Evolutionary conservation across 2,329 filamentous ascomycete species (phyloP).

Genomic region (Trichocomaceae sp.): DNA sequence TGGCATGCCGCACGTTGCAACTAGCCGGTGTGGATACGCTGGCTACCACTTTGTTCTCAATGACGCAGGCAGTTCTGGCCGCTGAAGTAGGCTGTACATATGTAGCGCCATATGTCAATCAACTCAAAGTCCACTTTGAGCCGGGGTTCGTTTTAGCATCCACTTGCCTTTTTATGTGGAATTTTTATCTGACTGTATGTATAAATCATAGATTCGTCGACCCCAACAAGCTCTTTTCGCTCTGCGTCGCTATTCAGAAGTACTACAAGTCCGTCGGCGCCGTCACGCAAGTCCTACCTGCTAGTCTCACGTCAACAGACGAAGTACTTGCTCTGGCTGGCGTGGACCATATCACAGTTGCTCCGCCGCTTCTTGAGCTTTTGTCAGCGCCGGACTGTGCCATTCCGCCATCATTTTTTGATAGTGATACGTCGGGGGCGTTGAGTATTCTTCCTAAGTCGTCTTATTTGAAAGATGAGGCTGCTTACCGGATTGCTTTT

Average conservation of each 20-base stretch:
- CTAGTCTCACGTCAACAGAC: constrained; percentile 51
- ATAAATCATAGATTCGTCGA: constrained; percentile 21
- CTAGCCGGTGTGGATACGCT: constrained; percentile 51
- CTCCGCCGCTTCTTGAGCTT: constrained; percentile 46
- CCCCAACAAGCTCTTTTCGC: constrained; percentile 34
- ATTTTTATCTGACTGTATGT: neutral
- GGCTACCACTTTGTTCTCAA: constrained; percentile 57
- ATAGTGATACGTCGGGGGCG: constrained; percentile 13
- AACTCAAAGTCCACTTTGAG: constrained; percentile 57
- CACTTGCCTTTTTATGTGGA: neutral
- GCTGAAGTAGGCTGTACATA: constrained; percentile 54
- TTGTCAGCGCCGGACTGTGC: constrained; percentile 30
- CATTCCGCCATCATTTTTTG: constrained; percentile 21
- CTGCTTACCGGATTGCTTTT: constrained; percentile 48
- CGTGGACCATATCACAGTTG: constrained; percentile 54
- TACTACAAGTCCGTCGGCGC: constrained; percentile 44
- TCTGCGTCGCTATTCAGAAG: constrained; percentile 47
- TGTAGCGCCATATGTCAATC: constrained; percentile 60
- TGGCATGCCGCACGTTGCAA: constrained; percentile 52
- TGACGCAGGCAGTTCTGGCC: constrained; percentile 55
- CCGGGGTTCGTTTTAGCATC: constrained; percentile 18
- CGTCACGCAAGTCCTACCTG: constrained; percentile 49
- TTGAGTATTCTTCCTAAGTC: constrained; percentile 16
- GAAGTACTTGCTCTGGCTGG: constrained; percentile 56
- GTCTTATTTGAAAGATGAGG: constrained; percentile 37